These are phyloP conservation scores for Chlamydomonas schloesseri DNA, from an alignment of 139 green algal species.

Conservation along the genomic window DNA sequence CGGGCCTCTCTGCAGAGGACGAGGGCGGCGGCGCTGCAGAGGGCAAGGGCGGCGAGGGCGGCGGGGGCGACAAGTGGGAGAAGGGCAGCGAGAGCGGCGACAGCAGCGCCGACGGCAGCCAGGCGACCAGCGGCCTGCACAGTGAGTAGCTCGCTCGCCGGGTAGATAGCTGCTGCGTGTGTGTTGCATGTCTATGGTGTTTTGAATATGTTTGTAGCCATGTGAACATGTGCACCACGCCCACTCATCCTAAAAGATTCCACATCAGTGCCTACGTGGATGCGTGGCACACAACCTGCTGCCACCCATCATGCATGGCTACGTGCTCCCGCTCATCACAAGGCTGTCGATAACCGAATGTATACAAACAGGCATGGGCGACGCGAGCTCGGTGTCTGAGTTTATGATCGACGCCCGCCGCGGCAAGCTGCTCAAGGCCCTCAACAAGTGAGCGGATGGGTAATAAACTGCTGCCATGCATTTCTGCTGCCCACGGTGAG, in stretches of 20 bases:
- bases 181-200: background rate
- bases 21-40: background rate
- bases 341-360: too few species aligned
- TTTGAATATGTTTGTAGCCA: too few species aligned
- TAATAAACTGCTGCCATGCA: too few species aligned
- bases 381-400: background rate
- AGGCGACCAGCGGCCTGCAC: background rate
- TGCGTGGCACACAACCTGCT: too few species aligned
- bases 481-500: too few species aligned
- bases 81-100: background rate
- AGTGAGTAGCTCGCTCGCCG: background rate
- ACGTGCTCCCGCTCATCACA: too few species aligned
- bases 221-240: too few species aligned
- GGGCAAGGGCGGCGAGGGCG: too few species aligned
- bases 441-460: background rate
- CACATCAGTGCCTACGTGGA: too few species aligned
- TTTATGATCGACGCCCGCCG: background rate
- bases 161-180: background rate
- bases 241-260: too few species aligned
- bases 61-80: background rate
- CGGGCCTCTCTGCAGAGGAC: background rate
- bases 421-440: conserved; percentile 8
- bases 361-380: background rate
- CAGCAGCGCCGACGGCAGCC: background rate
- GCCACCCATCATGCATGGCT: too few species aligned